phyloP scores from a whole-genome alignment of 371 early-diverging fungal species.

The Rhizopus stolonifer region DNA sequence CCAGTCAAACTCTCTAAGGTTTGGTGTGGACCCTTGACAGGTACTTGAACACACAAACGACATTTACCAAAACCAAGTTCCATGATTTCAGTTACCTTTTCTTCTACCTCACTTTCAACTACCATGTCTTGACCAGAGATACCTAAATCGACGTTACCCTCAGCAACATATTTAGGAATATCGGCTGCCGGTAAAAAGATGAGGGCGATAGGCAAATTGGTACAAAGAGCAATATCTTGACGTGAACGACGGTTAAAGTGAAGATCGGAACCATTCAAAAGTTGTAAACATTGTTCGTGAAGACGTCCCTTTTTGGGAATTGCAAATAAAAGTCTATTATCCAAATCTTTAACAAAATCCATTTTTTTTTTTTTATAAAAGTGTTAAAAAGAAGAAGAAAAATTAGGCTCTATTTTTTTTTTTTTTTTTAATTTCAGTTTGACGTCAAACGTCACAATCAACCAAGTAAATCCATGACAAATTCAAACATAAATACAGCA shows the following conservation, averaged over 20 bases:
- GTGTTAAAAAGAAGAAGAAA: not conserved
- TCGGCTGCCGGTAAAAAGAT: slow-evolving; percentile 95
- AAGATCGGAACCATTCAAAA: slow-evolving; percentile 90
- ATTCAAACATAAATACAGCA: slow-evolving; percentile 81
- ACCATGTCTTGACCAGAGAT: slow-evolving; percentile 96
- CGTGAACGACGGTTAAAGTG: slow-evolving; percentile 92
- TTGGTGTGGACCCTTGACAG: slow-evolving; percentile 49
- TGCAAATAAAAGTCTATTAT: slow-evolving; percentile 86
- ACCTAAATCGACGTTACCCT: slow-evolving; percentile 93
- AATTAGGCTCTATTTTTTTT: not conserved
- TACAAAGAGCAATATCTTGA: slow-evolving; percentile 93
- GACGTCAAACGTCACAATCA: not conserved
- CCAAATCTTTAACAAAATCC: slow-evolving; percentile 69
- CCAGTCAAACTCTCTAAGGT: slow-evolving; percentile 78
- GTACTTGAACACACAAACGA: slow-evolving; percentile 85
- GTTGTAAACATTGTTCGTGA: slow-evolving; percentile 82
- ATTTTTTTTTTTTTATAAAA: slow-evolving; percentile 25
- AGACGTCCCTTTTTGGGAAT: slow-evolving; percentile 98
- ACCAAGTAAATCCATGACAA: slow-evolving; percentile 50
- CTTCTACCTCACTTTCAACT: slow-evolving; percentile 73
- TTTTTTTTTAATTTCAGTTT: not conserved
- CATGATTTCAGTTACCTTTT: slow-evolving; percentile 73
- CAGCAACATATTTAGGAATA: slow-evolving; percentile 93
- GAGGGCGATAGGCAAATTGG: slow-evolving; percentile 90
- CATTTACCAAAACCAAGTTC: slow-evolving; percentile 93